Evolutionary conservation across 1,284 basidiomycete genomes (phyloP).

Genomic region (Cystobasidiaceae sp.): DNA sequence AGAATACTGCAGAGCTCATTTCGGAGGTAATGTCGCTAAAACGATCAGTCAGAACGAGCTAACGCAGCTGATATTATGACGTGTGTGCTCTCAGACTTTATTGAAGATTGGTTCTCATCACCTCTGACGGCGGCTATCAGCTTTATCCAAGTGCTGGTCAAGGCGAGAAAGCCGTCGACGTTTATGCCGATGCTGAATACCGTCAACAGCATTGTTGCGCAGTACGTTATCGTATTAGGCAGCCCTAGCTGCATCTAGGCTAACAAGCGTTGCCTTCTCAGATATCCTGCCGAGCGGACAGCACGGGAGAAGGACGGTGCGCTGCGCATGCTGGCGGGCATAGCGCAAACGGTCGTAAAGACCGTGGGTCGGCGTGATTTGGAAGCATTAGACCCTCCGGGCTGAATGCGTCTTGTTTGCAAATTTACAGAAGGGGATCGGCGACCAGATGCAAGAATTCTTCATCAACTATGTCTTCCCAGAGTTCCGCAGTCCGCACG

Average conservation of each 20-base stretch:
- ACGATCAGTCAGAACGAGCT: not conserved
- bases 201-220: slow-evolving; percentile 63
- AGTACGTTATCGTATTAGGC: slow-evolving; percentile 52
- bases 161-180: slow-evolving; percentile 67
- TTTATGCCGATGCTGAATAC: slow-evolving; percentile 72
- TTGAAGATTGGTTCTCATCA: slow-evolving; percentile 62
- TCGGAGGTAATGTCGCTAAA: slow-evolving; percentile 56
- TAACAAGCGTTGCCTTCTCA: not conserved
- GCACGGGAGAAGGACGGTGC: slow-evolving; percentile 70
- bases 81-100: slow-evolving; percentile 57
- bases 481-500: slow-evolving; percentile 60
- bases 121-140: slow-evolving; percentile 70
- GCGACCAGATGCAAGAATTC: slow-evolving; percentile 68
- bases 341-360: slow-evolving; percentile 49
- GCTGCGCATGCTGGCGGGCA: slow-evolving; percentile 68
- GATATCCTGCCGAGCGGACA: slow-evolving; percentile 40
- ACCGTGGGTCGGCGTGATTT: slow-evolving; percentile 23
- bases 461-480: slow-evolving; percentile 65
- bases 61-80: not conserved
- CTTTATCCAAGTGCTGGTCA: slow-evolving; percentile 69
- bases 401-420: not conserved
- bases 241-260: not conserved
- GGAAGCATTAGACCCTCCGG: not conserved
- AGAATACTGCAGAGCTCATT: slow-evolving; percentile 65
- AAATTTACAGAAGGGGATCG: slow-evolving; percentile 58